Conservation (phyloP, 148 eudicot genomes). For the Silene uniflora region DNA sequence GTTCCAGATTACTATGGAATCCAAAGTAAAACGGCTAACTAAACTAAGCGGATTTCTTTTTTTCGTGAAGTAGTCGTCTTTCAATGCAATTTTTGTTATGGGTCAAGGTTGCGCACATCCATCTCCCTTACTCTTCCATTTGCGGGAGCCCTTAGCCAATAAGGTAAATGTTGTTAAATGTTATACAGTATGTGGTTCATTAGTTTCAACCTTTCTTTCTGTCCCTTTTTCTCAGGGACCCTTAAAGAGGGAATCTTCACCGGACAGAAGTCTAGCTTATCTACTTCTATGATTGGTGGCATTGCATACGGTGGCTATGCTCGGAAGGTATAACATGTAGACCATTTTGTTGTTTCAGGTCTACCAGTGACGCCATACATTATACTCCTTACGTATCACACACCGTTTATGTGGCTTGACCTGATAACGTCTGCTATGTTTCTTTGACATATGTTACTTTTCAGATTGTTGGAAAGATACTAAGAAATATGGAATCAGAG, state of each 20-base stretch:
- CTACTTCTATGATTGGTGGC: constrained; percentile 51
- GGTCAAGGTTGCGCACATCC: no score
- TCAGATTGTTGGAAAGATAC: constrained; percentile 78
- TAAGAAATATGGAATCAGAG: constrained; percentile 53
- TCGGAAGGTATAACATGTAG: constrained; percentile 46
- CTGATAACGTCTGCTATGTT: background rate
- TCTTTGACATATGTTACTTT: background rate
- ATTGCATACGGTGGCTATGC: constrained; percentile 95
- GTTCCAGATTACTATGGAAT: no score
- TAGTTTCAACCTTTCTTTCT: background rate
- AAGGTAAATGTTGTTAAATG: no score
- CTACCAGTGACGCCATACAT: background rate
- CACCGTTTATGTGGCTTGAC: background rate
- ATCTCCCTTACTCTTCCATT: no score
- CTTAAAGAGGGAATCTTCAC: constrained; percentile 16
- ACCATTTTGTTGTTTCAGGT: background rate
- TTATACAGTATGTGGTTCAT: background rate
- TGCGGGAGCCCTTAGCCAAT: no score
- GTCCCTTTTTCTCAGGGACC: constrained; percentile 23
- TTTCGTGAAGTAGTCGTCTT: no score
- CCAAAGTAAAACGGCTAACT: no score
- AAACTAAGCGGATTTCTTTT: no score
- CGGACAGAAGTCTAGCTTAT: constrained; percentile 13
- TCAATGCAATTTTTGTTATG: no score
- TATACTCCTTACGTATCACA: background rate